These are phyloP conservation scores for Cladophialophora chaetospira DNA, from an alignment of 2,329 filamentous ascomycete genomes.

Conservation along the genomic window DNA sequence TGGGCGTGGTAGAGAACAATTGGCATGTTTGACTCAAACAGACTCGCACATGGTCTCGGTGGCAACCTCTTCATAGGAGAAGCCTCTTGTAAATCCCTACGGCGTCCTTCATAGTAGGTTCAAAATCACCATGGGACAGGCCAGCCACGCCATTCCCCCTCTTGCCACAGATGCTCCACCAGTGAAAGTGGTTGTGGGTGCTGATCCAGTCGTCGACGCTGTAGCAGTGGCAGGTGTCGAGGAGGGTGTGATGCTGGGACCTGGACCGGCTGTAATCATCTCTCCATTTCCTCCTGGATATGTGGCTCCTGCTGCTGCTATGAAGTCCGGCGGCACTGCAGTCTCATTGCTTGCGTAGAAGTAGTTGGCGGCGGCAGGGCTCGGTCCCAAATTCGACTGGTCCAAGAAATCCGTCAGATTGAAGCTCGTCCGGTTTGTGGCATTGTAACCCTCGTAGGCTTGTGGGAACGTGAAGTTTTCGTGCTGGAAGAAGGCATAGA, in stretches of 20 bases:
- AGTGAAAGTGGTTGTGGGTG: no score
- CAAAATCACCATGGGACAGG: no score
- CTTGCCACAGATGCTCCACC: no score
- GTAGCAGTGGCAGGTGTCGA: constrained; percentile 14
- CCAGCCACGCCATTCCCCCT: no score
- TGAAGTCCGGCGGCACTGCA: constrained; percentile 25
- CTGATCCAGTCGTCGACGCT: constrained; percentile 5
- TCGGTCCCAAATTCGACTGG: constrained; percentile 23
- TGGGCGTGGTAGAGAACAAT: no score
- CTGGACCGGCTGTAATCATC: constrained; percentile 29
- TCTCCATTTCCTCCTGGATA: constrained; percentile 29
- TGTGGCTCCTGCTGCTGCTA: constrained; percentile 23
- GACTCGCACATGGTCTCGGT: no score
- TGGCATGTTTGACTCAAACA: no score
- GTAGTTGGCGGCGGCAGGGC: constrained; percentile 30
- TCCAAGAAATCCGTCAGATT: constrained; percentile 25
- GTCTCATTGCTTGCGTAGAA: constrained; percentile 30
- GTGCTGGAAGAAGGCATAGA: constrained; percentile 30
- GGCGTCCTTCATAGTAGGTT: no score
- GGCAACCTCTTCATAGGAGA: no score
- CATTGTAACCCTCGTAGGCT: constrained; percentile 22
- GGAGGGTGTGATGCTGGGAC: constrained; percentile 19
- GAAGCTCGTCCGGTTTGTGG: constrained; percentile 25
- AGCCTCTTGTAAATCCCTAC: no score
- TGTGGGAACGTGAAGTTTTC: constrained; percentile 26